A percentile compares a stretch with the other conserved stretches of the same genome.
These are phyloP conservation scores for Leccinum sublutescens DNA, from an alignment of 768 basidiomycete species.

Conservation along the genomic window DNA sequence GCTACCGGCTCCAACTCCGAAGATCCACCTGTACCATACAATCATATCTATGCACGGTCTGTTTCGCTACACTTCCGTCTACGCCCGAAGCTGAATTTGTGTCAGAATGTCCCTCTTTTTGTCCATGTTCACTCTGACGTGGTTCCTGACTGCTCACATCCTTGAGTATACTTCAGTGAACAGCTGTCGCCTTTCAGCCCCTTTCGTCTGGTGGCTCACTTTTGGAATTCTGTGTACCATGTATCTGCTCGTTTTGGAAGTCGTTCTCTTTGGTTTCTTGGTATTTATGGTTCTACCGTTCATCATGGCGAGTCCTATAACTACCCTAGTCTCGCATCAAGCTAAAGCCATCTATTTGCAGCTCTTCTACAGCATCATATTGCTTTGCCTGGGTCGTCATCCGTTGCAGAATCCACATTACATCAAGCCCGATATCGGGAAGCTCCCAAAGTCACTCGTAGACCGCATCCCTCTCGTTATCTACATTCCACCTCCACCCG, in stretches of 20 bases:
- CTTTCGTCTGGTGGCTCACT: conserved; percentile 85
- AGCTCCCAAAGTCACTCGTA: conserved; percentile 67
- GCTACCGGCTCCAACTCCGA: conserved; percentile 21
- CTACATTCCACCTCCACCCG: conserved; percentile 80
- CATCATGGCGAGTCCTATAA: conserved; percentile 57
- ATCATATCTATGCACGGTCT: conserved; percentile 31
- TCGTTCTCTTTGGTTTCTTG: conserved; percentile 69
- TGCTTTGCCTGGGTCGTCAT: conserved; percentile 78
- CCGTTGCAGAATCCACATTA: conserved; percentile 70
- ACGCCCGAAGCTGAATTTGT: conserved; percentile 16
- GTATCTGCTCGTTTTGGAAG: conserved; percentile 73
- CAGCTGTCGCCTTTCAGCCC: conserved; percentile 69
- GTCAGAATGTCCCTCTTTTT: conserved; percentile 56
- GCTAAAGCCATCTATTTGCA: conserved; percentile 27
- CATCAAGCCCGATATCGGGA: conserved; percentile 78
- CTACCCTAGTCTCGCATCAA: not conserved
- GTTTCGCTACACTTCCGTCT: conserved; percentile 1
- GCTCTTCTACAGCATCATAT: conserved; percentile 76
- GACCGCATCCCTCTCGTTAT: conserved; percentile 81
- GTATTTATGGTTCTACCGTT: conserved; percentile 80
- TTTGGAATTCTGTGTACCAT: conserved; percentile 79
- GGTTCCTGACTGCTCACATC: conserved; percentile 82
- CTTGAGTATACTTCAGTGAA: conserved; percentile 74
- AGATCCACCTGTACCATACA: conserved; percentile 25
- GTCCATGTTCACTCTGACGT: conserved; percentile 70